phyloP scores from a whole-genome alignment of 306 rosid genomes.

The Medicago lupulina region DNA sequence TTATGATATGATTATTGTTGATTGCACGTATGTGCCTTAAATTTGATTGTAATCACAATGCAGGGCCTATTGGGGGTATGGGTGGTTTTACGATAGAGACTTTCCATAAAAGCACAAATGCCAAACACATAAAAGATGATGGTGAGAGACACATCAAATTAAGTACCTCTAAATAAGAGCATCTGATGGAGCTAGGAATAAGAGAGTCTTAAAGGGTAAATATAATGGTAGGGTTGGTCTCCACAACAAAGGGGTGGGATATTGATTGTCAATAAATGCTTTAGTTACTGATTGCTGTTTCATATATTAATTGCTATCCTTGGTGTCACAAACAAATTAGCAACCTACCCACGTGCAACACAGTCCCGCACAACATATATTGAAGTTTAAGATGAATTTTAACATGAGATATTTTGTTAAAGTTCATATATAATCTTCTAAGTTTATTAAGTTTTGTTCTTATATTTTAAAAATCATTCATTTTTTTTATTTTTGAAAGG shows the following conservation, averaged over 20 bases:
- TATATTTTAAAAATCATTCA: too few relatives aligned
- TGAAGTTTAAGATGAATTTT: too few relatives aligned
- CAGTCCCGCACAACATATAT: background rate
- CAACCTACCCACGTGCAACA: background rate
- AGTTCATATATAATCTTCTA: too few relatives aligned
- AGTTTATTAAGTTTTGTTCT: too few relatives aligned
- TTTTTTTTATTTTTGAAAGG: too few relatives aligned
- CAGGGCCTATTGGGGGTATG: constrained; percentile 56
- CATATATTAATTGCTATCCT: constrained; percentile 22
- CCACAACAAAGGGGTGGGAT: constrained; percentile 10
- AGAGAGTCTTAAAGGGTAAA: background rate
- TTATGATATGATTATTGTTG: constrained; percentile 2
- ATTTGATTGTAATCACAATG: constrained; percentile 36
- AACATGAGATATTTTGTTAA: too few relatives aligned
- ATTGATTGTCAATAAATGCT: constrained; percentile 29
- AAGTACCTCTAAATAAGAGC: background rate
- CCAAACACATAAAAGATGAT: constrained; percentile 48
- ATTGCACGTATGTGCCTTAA: constrained; percentile 20
- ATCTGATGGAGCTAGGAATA: background rate
- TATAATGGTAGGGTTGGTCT: constrained; percentile 19
- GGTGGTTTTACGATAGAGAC: constrained; percentile 49
- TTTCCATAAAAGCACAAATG: constrained; percentile 59
- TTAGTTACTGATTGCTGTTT: constrained; percentile 17
- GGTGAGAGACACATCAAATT: constrained; percentile 47
- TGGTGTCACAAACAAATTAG: constrained; percentile 12